Evolutionary conservation across 164 flowering plant genomes (phyloP).

Genomic region (Nelumbo lutea): DNA sequence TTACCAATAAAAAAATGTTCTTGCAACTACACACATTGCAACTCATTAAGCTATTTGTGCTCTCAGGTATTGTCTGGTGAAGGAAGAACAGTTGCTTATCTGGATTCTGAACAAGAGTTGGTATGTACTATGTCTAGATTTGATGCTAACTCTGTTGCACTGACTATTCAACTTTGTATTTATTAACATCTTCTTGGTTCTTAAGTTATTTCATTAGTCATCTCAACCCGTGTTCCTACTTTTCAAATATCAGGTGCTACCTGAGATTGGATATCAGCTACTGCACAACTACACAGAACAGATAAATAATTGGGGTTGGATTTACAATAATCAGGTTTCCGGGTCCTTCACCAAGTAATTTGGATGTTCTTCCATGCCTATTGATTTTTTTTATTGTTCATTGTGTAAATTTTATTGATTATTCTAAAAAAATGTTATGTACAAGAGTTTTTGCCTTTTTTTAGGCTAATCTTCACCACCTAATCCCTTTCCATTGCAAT

Average conservation of each 20-base stretch:
- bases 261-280: slow-evolving; percentile 80
- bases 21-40: background rate
- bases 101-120: slow-evolving; percentile 73
- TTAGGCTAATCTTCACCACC: background rate
- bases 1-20: too few relatives aligned
- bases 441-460: background rate
- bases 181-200: background rate
- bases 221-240: background rate
- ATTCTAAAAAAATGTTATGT: too few relatives aligned
- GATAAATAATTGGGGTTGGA: slow-evolving; percentile 90
- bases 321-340: slow-evolving; percentile 60
- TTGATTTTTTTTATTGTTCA: too few relatives aligned
- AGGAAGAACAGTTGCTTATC: slow-evolving; percentile 60
- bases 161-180: background rate
- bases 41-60: slow-evolving; percentile 12
- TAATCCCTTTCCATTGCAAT: background rate
- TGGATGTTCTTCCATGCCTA: too few relatives aligned
- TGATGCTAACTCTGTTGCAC: background rate
- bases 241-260: slow-evolving; percentile 49
- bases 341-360: slow-evolving; percentile 67
- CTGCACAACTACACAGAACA: slow-evolving; percentile 70
- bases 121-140: slow-evolving; percentile 35
- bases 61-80: slow-evolving; percentile 77
- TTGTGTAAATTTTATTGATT: too few relatives aligned
- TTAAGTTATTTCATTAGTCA: background rate